Base-by-base conservation (phyloP, 73 alveolate species). In the Symbiodinium pilosum region DNA sequence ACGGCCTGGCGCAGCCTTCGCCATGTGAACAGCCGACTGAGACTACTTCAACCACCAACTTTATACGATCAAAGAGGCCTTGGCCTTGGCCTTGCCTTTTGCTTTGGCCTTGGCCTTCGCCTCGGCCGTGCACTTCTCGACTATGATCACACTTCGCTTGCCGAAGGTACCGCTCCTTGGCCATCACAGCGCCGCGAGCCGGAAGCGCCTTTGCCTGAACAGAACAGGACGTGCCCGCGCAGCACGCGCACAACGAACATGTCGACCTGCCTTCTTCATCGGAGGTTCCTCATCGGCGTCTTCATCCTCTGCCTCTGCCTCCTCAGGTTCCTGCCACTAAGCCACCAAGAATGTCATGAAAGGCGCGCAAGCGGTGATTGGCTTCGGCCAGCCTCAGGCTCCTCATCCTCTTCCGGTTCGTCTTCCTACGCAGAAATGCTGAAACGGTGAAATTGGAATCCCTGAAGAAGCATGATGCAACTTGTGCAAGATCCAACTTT, bases 101-200 rank as follows among this genome's bases (percentile, higher is more conserved):
- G 89, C 88, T 81, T 69, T 91, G 41, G 56, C 89, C 54, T 21
- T 86, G 8, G 89, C 96, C 77, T 88, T 88, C 6, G 95, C 94
- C 85, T 87, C 59, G n/a, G 86, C 94, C 43, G 68, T 91, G 39
- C n/a, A n/a, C n/a, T n/a, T n/a, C n/a, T n/a, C n/a, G n/a, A 47
- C 59, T 14, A 6, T 47, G 14, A 47, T 14, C 59, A 47, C 59
- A 6, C 6, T 14, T 9, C 0, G 81, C 41, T 28, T 64, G 38
- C 41, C 81, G 81, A 64, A 64, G 12, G 9, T 7, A 64, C 77
- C 5, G 32, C 21, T 21, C 95, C 95, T 89, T 89, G 75, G 95
- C 95, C 9, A 89, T 24, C 43, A 86, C 94, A 28, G 95, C 95
- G 3, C 95, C 95, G 24, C 95, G 95, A 24, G 95, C 86, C 30